phyloP scores from a whole-genome alignment of 345 rosid genomes.

The Turnera subulata region DNA sequence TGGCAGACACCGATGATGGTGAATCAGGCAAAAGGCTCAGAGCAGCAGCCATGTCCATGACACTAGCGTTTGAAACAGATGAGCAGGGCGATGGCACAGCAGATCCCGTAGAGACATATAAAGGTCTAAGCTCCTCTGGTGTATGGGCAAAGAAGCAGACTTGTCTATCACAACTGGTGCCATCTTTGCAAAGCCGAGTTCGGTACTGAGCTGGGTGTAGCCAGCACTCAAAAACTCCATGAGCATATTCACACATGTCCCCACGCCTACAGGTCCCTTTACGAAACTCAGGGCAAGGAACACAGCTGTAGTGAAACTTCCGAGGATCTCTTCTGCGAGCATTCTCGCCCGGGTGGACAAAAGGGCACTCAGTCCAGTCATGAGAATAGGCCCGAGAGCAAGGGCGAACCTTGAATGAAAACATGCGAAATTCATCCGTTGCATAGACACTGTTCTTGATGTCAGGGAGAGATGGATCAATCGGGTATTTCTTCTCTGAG shows the following conservation, averaged over 20 bases:
- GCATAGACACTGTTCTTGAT: slow-evolving; percentile 64
- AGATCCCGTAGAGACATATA: slow-evolving; percentile 45
- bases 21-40: slow-evolving; percentile 76
- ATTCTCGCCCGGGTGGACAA: slow-evolving; percentile 79
- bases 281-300: slow-evolving; percentile 73
- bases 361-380: slow-evolving; percentile 85
- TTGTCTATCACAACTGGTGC: slow-evolving; percentile 41
- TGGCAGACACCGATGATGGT: slow-evolving; percentile 67
- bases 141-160: slow-evolving; percentile 53
- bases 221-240: slow-evolving; percentile 77
- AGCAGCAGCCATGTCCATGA: slow-evolving; percentile 81
- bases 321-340: slow-evolving; percentile 75
- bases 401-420: slow-evolving; percentile 53
- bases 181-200: slow-evolving; percentile 53
- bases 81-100: slow-evolving; percentile 67
- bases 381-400: slow-evolving; percentile 71
- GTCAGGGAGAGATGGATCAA: slow-evolving; percentile 70
- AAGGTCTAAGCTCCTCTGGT: slow-evolving; percentile 41
- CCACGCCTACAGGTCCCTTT: slow-evolving; percentile 67
- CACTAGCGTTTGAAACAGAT: slow-evolving; percentile 44
- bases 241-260: slow-evolving; percentile 56
- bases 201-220: slow-evolving; percentile 64
- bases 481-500: slow-evolving; percentile 48
- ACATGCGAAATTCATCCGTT: slow-evolving; percentile 75
- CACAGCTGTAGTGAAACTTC: slow-evolving; percentile 71